phyloP scores from a whole-genome alignment of 202 grass and related monocot genomes.

The Zoysia matrella region DNA sequence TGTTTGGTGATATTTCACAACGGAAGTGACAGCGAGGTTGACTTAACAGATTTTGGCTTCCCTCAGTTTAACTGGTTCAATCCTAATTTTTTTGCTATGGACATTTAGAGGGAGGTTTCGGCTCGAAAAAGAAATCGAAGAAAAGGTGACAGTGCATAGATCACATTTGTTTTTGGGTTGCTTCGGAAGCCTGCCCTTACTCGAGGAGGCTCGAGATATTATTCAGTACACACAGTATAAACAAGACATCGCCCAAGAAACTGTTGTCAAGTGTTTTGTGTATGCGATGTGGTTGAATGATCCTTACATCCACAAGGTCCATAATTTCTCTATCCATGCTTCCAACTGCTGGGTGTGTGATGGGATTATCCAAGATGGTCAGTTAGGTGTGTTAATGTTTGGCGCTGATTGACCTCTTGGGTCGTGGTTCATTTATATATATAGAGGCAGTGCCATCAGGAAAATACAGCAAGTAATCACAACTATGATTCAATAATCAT shows the following conservation, averaged over 20 bases:
- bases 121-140: fast-evolving
- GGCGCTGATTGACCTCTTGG: too few species aligned
- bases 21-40: neutral
- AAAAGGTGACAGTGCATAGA: neutral
- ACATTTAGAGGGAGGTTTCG: slow-evolving; percentile 5
- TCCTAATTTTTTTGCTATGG: neutral
- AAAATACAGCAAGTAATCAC: too few species aligned
- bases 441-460: too few species aligned
- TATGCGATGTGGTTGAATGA: neutral
- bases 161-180: neutral
- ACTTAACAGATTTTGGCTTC: neutral
- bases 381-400: too few species aligned
- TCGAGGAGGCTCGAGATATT: slow-evolving; percentile 10
- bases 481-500: too few species aligned
- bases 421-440: too few species aligned
- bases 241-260: neutral
- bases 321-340: neutral
- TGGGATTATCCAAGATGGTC: neutral
- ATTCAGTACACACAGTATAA: neutral
- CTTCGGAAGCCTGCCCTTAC: too few species aligned
- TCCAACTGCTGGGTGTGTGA: slow-evolving; percentile 32
- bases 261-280: neutral
- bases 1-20: slow-evolving; percentile 10
- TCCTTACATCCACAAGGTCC: neutral
- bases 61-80: neutral